Percentiles rank a stretch among this genome's conserved stretches.
These are phyloP conservation scores for Triticum aestivum DNA, from an alignment of 176 grass and related monocot species.

Conservation along the genomic window IWGSC_CS_RefSeq_v2.1 NC_057806.1:375137441-375137940, in stretches of 20 bases:
- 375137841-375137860: not conserved
- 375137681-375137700: not conserved
- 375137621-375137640: not conserved
- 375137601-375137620: not conserved
- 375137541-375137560: not conserved
- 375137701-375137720: not conserved
- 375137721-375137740: not conserved
- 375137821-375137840: not conserved
- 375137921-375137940: not conserved
- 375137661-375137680: not conserved
- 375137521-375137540: not conserved
- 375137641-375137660: not conserved
- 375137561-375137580: not conserved
- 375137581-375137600: not conserved
- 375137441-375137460: slow-evolving; percentile 40
- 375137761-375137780: not conserved
- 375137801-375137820: not conserved
- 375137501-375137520: not conserved
- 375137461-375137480: not conserved
- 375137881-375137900: not conserved
- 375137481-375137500: not conserved
- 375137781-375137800: not conserved
- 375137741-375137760: not conserved
- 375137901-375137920: not conserved
- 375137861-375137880: not conserved